Evolutionary conservation across 306 rosid species (phyloP), one percentile per base, ranked within the genome.

Genomic region (Clitoria ternatea): DNA sequence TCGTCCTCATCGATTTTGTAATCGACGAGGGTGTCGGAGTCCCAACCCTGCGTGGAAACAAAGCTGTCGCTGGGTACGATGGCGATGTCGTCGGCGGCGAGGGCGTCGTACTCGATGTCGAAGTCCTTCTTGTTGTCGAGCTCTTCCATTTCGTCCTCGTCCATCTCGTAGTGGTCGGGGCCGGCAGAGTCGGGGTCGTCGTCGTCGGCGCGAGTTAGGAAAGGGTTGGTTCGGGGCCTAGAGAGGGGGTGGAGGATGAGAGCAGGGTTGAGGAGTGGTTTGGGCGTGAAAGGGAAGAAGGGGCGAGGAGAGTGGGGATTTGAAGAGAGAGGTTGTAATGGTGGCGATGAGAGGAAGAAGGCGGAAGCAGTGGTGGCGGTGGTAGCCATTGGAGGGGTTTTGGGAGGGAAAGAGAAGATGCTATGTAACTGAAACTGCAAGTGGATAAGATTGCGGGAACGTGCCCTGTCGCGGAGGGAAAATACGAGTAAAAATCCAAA

Each of bases 61-160:
- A 94, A 90, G 79, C 64, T 87, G 79, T 75, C 80, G 76, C 92
- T 94, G 78, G 69, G 87, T 59, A 63, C 96, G 62, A 77, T 69
- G 55, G 77, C 79, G 6, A 94, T 85, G 71, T 87, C 90, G n/a
- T 57, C 69, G 77, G 29, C 74, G 40, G 1, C 10, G 79, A 59
- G 4, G 84, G 80, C 55, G 4, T 92, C 96, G 77, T 93, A 93
- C 85, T 94, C 95, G 39, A 94, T 87, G 85, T 90, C 97, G 77
- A 90, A 94, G 79, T 94, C 98, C 74, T 87, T 81, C 82, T 90
- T 87, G 87, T 89, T 94, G 78, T 94, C 96, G 53, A 90, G 86
- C 75, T 90, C 96, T 44, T 90, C 96, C 65, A 90, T 52, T 79
- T 87, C 94, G 12, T 94, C 96, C 22, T 87, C 95, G 65, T 94